phyloP scores from a whole-genome alignment of 73 alveolate genomes.

The Blepharisma stoltei region DNA sequence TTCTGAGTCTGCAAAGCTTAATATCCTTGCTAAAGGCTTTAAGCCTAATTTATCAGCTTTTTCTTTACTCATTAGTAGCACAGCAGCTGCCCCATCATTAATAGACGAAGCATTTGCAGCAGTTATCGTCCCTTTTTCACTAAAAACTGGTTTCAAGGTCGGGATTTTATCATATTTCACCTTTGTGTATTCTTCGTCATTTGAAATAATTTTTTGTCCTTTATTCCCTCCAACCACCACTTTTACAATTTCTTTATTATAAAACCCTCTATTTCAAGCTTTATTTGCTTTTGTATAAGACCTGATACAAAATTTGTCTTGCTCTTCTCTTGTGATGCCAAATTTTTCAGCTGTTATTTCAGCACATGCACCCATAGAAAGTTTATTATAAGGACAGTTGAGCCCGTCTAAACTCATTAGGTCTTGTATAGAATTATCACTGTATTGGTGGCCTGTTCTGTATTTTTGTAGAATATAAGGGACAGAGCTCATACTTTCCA shows the following conservation, averaged over 20 bases:
- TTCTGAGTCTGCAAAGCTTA: constrained; percentile 55
- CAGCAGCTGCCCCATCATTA: constrained; percentile 61
- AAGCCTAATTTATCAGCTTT: constrained; percentile 43
- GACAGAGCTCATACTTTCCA: constrained; percentile 78
- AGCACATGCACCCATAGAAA: constrained; percentile 65
- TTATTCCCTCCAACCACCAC: constrained; percentile 17
- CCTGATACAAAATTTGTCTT: constrained; percentile 66
- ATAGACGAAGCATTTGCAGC: constrained; percentile 63
- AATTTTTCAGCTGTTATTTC: constrained; percentile 56
- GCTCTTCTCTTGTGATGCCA: constrained; percentile 71
- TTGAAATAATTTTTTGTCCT: constrained; percentile 28
- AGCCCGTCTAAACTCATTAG: not conserved
- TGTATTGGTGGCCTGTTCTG: not conserved
- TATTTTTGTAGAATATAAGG: constrained; percentile 57
- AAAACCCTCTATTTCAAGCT: constrained; percentile 70
- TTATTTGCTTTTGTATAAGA: constrained; percentile 67
- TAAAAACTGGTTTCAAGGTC: constrained; percentile 45
- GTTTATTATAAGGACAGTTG: not conserved
- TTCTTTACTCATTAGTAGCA: constrained; percentile 42
- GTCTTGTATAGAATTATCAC: not conserved
- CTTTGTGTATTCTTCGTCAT: constrained; percentile 61
- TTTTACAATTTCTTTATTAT: constrained; percentile 66
- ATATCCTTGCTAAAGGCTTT: constrained; percentile 44
- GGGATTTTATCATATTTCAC: constrained; percentile 48
- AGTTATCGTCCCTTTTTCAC: constrained; percentile 51